Conservation (phyloP, 73 alveolate species). For the Effrenium voratum region DNA sequence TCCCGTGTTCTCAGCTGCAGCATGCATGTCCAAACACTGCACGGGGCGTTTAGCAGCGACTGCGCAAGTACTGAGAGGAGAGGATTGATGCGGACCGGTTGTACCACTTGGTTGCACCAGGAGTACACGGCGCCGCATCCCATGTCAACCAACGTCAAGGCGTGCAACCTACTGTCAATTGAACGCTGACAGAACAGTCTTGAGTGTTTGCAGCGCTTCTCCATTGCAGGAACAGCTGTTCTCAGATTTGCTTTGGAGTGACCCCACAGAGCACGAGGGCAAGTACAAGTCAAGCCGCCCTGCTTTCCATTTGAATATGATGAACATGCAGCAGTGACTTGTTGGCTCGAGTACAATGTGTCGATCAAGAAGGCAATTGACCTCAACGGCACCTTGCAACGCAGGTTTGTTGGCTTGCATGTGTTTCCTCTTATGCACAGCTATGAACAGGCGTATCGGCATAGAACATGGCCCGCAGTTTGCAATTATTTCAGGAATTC, state of each 20-base stretch:
- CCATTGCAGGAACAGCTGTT: slow-evolving; percentile 68
- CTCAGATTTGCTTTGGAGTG: slow-evolving; percentile 91
- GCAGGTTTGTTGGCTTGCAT: too few relatives aligned
- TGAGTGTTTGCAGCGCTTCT: not conserved
- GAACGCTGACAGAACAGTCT: not conserved
- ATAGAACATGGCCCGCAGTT: too few relatives aligned
- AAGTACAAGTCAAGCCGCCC: slow-evolving; percentile 76
- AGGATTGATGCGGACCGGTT: not conserved
- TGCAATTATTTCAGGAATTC: too few relatives aligned
- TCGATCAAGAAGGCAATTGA: too few relatives aligned
- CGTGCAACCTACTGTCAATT: not conserved
- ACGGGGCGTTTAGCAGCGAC: not conserved
- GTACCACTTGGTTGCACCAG: not conserved
- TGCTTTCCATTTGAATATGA: too few relatives aligned
- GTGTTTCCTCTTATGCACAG: too few relatives aligned
- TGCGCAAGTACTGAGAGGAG: too few relatives aligned
- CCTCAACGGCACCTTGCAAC: too few relatives aligned
- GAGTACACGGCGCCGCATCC: slow-evolving; percentile 93
- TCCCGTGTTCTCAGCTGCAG: not conserved
- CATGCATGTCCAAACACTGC: not conserved
- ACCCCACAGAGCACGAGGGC: slow-evolving; percentile 91
- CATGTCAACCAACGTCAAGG: slow-evolving; percentile 87
- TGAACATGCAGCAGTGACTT: too few relatives aligned
- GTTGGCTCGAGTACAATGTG: too few relatives aligned
- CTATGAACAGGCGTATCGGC: too few relatives aligned